phyloP scores from a whole-genome alignment of 805 yeast species.

The Ogataea neopini region DNA sequence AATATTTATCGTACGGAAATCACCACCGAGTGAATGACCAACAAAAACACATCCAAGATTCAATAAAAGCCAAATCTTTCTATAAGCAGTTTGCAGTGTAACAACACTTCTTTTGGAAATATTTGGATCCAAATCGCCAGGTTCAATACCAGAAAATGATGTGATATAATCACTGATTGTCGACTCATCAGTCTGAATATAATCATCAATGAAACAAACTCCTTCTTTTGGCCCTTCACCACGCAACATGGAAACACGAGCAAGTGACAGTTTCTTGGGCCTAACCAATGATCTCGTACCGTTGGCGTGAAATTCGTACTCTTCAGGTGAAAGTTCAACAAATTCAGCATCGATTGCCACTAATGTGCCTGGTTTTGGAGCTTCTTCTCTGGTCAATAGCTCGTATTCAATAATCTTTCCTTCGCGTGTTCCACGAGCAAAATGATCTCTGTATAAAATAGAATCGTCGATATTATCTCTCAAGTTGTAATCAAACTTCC shows the following conservation, averaged over 20 bases:
- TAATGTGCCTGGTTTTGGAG: slow-evolving; percentile 71
- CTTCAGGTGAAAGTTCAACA: slow-evolving; percentile 77
- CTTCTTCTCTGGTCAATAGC: slow-evolving; percentile 64
- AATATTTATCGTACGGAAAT: slow-evolving; percentile 89
- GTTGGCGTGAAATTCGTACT: slow-evolving; percentile 70
- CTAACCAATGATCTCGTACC: slow-evolving; percentile 70
- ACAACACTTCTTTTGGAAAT: slow-evolving; percentile 70
- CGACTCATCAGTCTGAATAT: slow-evolving; percentile 65
- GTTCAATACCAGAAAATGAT: slow-evolving; percentile 88
- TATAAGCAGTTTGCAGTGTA: slow-evolving; percentile 76
- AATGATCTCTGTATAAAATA: slow-evolving; percentile 72
- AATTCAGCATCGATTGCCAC: slow-evolving; percentile 98
- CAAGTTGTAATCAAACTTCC: slow-evolving; percentile 47
- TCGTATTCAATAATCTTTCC: slow-evolving; percentile 62
- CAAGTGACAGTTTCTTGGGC: slow-evolving; percentile 77
- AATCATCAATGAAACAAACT: slow-evolving; percentile 88
- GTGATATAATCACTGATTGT: slow-evolving; percentile 85
- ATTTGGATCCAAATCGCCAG: slow-evolving; percentile 80
- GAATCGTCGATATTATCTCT: slow-evolving; percentile 61
- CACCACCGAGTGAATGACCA: slow-evolving; percentile 91
- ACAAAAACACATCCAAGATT: slow-evolving; percentile 90
- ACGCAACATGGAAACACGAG: slow-evolving; percentile 84
- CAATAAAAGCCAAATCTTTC: slow-evolving; percentile 85
- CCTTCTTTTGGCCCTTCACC: slow-evolving; percentile 70
- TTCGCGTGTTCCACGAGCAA: slow-evolving; percentile 66